Base-by-base conservation (phyloP, 805 yeast species). In the Candida takata region DNA sequence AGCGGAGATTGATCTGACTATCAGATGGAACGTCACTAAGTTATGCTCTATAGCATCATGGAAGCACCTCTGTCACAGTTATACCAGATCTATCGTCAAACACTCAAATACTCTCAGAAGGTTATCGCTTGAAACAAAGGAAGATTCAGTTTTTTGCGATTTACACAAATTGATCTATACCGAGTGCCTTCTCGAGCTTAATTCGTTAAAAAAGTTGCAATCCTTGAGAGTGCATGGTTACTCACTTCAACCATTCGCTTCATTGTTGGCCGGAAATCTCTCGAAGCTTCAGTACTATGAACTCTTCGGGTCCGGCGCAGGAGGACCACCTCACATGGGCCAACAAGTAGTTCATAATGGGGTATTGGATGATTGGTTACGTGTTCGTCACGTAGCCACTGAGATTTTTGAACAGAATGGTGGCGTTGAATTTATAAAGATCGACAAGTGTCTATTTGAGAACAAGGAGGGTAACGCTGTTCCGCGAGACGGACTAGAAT, bases 281-380 rank as follows among this genome's bases (percentile, higher is more conserved):
- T 46, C 50, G 3, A 36, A 42, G 1, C 45, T 71, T 27, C 34
- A 44, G 13, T 58, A 51, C 23, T 47, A 75, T 8, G 71, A 72
- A 50, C 51, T 74, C 3, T 63, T 67, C 34, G 79, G 79, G 0
- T 49, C 66, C 14, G 63, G 66, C 17, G 68, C 79, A 1, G 72
- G 76, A 2, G 75, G 74, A 2, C 60, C 69, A 2, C 79, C 77
- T 15, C 69, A 72, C 43, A 52, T 69, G 61, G 80, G 79, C 0
- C 53, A 72, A 16, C 77, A 73, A 11, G 70, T 67, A 54, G 58
- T 62, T 3, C 73, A 73, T 47, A 75, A 75, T 9, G 71, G 73
- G 5, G 60, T 75, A 4, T 66, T 64, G 48, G 81, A 75, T 49
- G 71, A 69, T 40, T 74, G 80, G 80, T 62, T 64, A 41, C 62